Conservation (phyloP, 2,329 filamentous ascomycete species). For the Falciphora oryzae region DNA sequence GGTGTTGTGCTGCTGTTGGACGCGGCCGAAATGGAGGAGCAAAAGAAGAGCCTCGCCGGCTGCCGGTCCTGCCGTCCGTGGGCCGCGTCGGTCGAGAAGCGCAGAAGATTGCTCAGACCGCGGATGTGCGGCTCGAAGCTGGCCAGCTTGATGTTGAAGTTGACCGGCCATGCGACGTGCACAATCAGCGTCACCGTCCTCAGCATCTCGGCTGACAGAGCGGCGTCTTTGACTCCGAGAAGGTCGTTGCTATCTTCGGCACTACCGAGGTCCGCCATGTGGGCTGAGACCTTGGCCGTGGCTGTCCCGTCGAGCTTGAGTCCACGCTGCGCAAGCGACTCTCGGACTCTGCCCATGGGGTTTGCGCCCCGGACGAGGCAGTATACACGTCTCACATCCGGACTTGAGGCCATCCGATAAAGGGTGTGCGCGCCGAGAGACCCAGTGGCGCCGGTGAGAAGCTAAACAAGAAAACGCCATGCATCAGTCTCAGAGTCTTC, state of each 20-base stretch:
- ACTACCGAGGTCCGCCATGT: too few relatives aligned
- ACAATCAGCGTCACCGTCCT: conserved; percentile 33
- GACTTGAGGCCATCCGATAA: neutral
- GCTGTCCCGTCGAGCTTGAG: too few relatives aligned
- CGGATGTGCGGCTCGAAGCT: conserved; percentile 39
- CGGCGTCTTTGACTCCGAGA: too few relatives aligned
- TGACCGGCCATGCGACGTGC: conserved; percentile 44
- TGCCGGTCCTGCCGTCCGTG: conserved; percentile 11
- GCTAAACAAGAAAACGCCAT: conserved; percentile 10
- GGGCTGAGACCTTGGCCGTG: conserved; percentile 6
- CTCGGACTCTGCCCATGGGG: too few relatives aligned
- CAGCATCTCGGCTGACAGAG: conserved; percentile 21
- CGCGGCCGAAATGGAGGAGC: too few relatives aligned
- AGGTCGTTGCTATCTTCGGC: too few relatives aligned
- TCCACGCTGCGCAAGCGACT: too few relatives aligned
- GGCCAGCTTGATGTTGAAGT: conserved; percentile 42
- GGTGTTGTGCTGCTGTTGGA: too few relatives aligned
- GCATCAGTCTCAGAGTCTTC: too few relatives aligned
- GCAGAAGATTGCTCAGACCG: conserved; percentile 35
- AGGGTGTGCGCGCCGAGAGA: conserved; percentile 36
- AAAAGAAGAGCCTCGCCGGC: conserved; percentile 16
- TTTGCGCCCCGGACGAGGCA: too few relatives aligned
- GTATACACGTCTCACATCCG: too few relatives aligned
- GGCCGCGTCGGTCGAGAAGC: conserved; percentile 22
- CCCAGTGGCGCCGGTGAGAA: conserved; percentile 38